Conservation (phyloP, 371 early-diverging fungal genomes). For the Homolaphlyctis polyrhiza region DNA sequence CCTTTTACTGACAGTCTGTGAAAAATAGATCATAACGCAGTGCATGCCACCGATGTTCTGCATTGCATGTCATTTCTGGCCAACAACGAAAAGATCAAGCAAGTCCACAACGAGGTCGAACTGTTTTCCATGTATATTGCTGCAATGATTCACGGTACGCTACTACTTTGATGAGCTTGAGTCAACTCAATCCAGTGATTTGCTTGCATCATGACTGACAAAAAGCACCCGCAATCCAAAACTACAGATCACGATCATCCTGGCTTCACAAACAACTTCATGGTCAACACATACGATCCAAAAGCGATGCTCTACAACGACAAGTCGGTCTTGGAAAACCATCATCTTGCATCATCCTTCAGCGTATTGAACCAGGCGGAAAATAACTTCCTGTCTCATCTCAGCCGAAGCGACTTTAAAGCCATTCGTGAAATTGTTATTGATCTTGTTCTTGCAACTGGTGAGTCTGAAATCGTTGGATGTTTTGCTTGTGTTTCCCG, state of each 20-base stretch:
- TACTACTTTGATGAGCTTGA: background rate
- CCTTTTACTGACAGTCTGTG: no score
- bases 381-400: constrained; percentile 39
- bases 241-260: constrained; percentile 42
- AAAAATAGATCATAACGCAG: constrained; percentile 48
- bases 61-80: constrained; percentile 40
- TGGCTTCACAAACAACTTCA: constrained; percentile 41
- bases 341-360: constrained; percentile 45
- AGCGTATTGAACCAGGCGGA: constrained; percentile 29
- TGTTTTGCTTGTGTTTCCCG: no score
- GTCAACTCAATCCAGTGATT: background rate
- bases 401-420: constrained; percentile 28
- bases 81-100: constrained; percentile 18
- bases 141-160: constrained; percentile 46
- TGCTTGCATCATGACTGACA: background rate
- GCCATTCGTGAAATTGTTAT: constrained; percentile 37
- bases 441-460: constrained; percentile 53
- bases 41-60: constrained; percentile 50
- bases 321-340: constrained; percentile 48
- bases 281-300: constrained; percentile 28
- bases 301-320: constrained; percentile 52
- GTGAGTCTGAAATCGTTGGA: no score
- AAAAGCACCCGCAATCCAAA: background rate
- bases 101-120: constrained; percentile 33
- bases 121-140: constrained; percentile 39